These are phyloP conservation scores for maize (Zea mays) DNA, from an alignment of 176 grass and related monocot genomes.

Conservation along the genomic window Zm-B73-REFERENCE-NAM-5.0 NC_050098.1:18199501-18200000, in stretches of 20 bases:
- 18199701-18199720: neutral
- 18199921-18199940: too few species aligned
- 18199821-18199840: too few species aligned
- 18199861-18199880: too few species aligned
- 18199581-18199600: neutral
- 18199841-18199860: too few species aligned
- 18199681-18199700: neutral
- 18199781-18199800: too few species aligned
- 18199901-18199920: too few species aligned
- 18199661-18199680: neutral
- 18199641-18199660: neutral
- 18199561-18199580: slow-evolving; percentile 14
- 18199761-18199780: too few species aligned
- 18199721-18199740: neutral
- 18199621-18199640: neutral
- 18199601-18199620: neutral
- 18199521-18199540: slow-evolving; percentile 53
- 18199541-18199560: slow-evolving; percentile 75
- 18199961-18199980: too few species aligned
- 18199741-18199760: too few species aligned
- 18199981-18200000: too few species aligned
- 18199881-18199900: neutral
- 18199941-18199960: too few species aligned
- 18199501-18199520: slow-evolving; percentile 44
- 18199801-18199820: too few species aligned